These are phyloP conservation scores for Ambrosia hybrid DNA, from an alignment of 140 eudicot genomes.

Conservation along the genomic window DNA sequence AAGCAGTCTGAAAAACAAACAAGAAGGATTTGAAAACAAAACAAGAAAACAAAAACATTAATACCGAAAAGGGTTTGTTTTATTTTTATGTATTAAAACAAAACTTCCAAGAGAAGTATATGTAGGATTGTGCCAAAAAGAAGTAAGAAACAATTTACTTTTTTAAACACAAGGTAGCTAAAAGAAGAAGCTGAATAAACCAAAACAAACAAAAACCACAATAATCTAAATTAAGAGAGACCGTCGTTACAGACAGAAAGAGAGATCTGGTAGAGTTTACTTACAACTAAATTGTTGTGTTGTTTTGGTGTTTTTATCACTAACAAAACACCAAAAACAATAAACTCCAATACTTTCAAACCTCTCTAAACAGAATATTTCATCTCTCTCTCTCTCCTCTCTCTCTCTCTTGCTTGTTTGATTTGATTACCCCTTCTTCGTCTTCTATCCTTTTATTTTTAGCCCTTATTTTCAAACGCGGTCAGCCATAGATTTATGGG, in stretches of 20 bases:
- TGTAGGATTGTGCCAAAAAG: slow-evolving; percentile 56
- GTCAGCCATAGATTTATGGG: slow-evolving; percentile 88
- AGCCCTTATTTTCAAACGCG: slow-evolving; percentile 53
- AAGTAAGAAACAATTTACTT: slow-evolving; percentile 37
- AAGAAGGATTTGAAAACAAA: slow-evolving; percentile 38
- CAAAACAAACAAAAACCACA: slow-evolving; percentile 44
- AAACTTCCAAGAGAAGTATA: slow-evolving; percentile 33
- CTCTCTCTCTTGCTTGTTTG: slow-evolving; percentile 23
- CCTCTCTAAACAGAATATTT: slow-evolving; percentile 47
- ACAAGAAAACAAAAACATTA: slow-evolving; percentile 44
- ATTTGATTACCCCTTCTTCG: slow-evolving; percentile 34
- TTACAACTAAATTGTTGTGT: slow-evolving; percentile 46
- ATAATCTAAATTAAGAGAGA: slow-evolving; percentile 45
- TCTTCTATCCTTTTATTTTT: slow-evolving; percentile 45
- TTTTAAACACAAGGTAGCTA: slow-evolving; percentile 31
- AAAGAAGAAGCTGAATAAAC: slow-evolving; percentile 39
- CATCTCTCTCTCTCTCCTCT: slow-evolving; percentile 40
- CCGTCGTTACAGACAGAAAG: slow-evolving; percentile 44
- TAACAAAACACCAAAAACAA: slow-evolving; percentile 61
- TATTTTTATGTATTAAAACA: slow-evolving; percentile 56
- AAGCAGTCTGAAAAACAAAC: slow-evolving; percentile 29
- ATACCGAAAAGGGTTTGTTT: slow-evolving; percentile 3
- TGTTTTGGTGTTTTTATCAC: slow-evolving; percentile 46
- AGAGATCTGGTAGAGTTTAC: slow-evolving; percentile 45
- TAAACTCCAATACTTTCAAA: slow-evolving; percentile 37